phyloP scores from a whole-genome alignment of 768 basidiomycete genomes.

The Leccinellum luteum region DNA sequence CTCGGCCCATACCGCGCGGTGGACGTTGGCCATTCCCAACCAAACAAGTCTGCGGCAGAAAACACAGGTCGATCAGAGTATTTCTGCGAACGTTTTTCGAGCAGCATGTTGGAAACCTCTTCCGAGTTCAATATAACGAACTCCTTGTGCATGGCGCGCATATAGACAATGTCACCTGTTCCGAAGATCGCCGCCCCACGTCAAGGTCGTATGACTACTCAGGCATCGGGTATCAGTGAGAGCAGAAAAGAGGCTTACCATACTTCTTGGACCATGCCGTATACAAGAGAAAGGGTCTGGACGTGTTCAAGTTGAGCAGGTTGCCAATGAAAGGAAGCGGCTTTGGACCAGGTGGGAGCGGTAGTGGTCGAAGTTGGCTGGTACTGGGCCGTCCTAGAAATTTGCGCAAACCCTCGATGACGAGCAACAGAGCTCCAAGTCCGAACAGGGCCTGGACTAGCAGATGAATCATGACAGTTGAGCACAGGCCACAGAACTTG shows the following conservation, averaged over 20 bases:
- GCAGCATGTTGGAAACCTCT: not conserved
- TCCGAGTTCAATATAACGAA: not conserved
- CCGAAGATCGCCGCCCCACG: not conserved
- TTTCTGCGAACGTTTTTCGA: not conserved
- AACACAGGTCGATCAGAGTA: not conserved
- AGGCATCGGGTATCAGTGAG: not conserved
- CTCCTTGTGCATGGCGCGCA: not conserved
- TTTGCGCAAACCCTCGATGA: not conserved
- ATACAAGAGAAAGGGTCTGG: not conserved
- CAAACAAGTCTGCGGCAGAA: slow-evolving; percentile 7
- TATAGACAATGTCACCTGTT: not conserved
- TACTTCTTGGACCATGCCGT: not conserved
- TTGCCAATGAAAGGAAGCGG: not conserved
- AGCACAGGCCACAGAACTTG: too few relatives aligned
- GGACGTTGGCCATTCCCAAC: slow-evolving; percentile 12
- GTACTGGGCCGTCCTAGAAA: not conserved
- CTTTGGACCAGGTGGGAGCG: not conserved
- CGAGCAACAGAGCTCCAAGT: not conserved
- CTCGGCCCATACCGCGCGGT: slow-evolving; percentile 18
- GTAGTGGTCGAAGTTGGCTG: not conserved
- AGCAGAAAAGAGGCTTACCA: not conserved
- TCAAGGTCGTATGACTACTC: not conserved
- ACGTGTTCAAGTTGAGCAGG: not conserved
- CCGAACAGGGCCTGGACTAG: not conserved
- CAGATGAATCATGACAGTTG: not conserved